These are phyloP conservation scores for Xylariaceae sp. DNA, from an alignment of 2,329 filamentous ascomycete genomes.

Conservation along the genomic window DNA sequence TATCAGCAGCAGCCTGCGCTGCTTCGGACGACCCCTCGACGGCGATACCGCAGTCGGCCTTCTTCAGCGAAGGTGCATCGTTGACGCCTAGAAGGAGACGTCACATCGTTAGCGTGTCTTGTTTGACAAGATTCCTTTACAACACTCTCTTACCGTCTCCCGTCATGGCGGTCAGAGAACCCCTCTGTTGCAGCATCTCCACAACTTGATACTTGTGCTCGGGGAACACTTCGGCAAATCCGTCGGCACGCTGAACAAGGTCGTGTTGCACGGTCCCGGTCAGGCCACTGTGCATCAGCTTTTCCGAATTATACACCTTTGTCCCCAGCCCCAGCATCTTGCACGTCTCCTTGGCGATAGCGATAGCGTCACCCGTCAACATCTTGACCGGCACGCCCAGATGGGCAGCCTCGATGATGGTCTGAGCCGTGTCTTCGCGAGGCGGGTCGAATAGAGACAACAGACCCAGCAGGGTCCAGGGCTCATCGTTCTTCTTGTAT, in stretches of 20 bases:
- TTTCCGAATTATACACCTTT: conserved; percentile 76
- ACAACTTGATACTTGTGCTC: conserved; percentile 74
- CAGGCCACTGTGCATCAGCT: conserved; percentile 70
- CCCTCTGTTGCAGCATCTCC: conserved; percentile 69
- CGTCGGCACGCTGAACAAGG: conserved; percentile 68
- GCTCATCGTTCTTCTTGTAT: conserved; percentile 70
- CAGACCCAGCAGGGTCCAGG: conserved; percentile 69
- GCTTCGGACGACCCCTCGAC: conserved; percentile 68
- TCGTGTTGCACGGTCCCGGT: conserved; percentile 69
- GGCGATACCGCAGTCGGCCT: conserved; percentile 69
- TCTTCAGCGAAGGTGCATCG: conserved; percentile 68
- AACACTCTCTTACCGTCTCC: conserved; percentile 47
- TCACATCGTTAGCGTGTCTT: too few species aligned
- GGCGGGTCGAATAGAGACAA: conserved; percentile 77
- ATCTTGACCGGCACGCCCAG: conserved; percentile 76
- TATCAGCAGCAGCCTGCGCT: conserved; percentile 67
- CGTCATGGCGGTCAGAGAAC: conserved; percentile 70
- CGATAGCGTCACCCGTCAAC: conserved; percentile 75
- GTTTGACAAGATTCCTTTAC: too few species aligned
- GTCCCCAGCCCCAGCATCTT: conserved; percentile 75
- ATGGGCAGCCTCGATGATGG: conserved; percentile 69
- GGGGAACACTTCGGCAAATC: conserved; percentile 69
- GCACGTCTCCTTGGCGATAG: conserved; percentile 76
- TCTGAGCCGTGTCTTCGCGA: conserved; percentile 73
- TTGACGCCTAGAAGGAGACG: conserved; percentile 65